Percentiles rank a stretch among this genome's conserved stretches.
These are phyloP conservation scores for Solanum appendiculatum DNA, from an alignment of 257 asterid species.

Conservation along the genomic window DNA sequence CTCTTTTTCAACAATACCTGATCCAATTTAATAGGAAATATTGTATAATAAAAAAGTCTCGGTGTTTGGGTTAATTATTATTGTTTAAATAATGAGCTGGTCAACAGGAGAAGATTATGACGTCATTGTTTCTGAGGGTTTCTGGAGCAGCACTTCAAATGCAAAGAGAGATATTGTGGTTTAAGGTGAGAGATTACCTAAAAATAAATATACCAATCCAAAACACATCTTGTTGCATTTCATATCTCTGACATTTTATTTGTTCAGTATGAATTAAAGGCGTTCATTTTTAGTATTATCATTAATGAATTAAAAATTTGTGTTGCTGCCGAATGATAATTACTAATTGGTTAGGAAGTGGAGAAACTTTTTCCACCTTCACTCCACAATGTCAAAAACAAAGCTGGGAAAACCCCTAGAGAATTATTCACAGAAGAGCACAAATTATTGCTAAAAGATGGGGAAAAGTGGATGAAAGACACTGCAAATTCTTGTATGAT, in stretches of 20 bases:
- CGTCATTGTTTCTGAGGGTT: neutral
- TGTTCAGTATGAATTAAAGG: no score
- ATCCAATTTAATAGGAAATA: no score
- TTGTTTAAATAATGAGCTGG: neutral
- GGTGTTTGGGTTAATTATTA: neutral
- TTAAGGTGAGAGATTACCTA: conserved; percentile 6
- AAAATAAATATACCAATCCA: no score
- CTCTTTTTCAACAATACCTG: no score
- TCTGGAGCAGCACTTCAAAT: conserved; percentile 32
- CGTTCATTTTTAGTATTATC: no score
- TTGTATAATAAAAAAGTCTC: neutral
- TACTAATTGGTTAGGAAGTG: neutral
- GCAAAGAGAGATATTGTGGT: conserved; percentile 33
- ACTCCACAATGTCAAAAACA: neutral
- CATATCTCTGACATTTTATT: no score
- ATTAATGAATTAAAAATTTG: no score
- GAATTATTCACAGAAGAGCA: conserved; percentile 14
- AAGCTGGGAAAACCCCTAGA: neutral
- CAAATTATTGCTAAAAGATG: conserved; percentile 5
- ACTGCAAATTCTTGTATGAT: conserved; percentile 32
- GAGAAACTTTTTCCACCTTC: conserved; percentile 9
- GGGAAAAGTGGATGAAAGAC: conserved; percentile 29
- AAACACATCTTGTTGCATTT: no score
- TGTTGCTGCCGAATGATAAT: neutral
- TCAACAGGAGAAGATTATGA: neutral